phyloP scores from a whole-genome alignment of 495 filamentous ascomycete genomes.

The Hypoxylon trugodes region DNA sequence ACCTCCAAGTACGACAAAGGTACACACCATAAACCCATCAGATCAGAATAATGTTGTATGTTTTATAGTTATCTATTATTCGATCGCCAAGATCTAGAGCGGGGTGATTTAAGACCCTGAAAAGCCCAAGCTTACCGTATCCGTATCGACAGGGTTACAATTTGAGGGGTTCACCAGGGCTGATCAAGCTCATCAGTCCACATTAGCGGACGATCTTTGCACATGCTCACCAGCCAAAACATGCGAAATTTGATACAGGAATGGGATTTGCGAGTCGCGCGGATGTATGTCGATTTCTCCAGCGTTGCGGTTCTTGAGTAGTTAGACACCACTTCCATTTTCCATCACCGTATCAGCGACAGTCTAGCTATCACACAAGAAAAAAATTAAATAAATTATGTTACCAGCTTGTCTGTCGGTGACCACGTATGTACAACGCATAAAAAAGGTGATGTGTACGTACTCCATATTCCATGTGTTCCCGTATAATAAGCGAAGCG shows the following conservation, averaged over 20 bases:
- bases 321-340: not conserved
- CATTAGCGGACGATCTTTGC: conserved; percentile 37
- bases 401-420: conserved; percentile 1
- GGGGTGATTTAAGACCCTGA: conserved; percentile 25
- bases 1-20: not conserved
- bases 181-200: conserved; percentile 17
- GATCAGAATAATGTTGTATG: no score
- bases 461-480: conserved; percentile 3
- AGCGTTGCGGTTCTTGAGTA: not conserved
- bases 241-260: not conserved
- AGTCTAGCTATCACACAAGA: not conserved
- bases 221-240: conserved; percentile 23
- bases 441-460: conserved; percentile 21
- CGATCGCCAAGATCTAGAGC: conserved; percentile 14
- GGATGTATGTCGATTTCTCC: not conserved
- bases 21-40: no score
- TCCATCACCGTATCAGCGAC: conserved; percentile 4
- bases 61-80: not conserved
- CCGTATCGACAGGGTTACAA: conserved; percentile 17
- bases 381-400: conserved; percentile 5
- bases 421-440: conserved; percentile 27
- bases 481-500: not conserved
- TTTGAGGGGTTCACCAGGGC: conserved; percentile 36
- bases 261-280: conserved; percentile 19
- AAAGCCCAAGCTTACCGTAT: conserved; percentile 15